Base-by-base conservation (phyloP, 2,329 filamentous ascomycete genomes). In the Setomelanomma holmii region DNA sequence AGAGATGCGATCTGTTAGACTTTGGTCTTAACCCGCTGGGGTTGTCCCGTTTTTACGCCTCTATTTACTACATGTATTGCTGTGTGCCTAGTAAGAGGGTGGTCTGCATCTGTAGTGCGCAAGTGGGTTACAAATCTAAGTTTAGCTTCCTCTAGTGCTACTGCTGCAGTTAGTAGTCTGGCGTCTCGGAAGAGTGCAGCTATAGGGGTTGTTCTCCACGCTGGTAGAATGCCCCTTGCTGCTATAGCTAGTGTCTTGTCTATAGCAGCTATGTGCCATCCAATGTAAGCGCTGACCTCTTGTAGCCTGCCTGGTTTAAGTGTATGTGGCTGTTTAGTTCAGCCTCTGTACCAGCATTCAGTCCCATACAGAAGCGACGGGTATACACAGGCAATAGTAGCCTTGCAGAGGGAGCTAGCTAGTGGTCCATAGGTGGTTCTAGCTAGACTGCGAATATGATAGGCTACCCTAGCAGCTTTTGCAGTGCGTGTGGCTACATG, bases 401-500 rank as follows among this genome's bases (percentile, higher is more conserved):
- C 24, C 12, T 30, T 30, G 24, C 24, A 12, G 12, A 30, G 40
- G 24, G 24, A 6, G 6, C 6, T 7, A 12, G 24, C 24, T 30
- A 30, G 24, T 6, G 24, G 24, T 6, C 24, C 12, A 30, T 30
- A 30, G 24, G 12, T 12, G 6, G 12, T 30, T 7, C 12, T 30
- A 12, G 24, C 24, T 7, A 30, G 24, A 12, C 24, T 30, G 24
- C 24, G 24, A 12, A 30, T 30, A 12, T 30, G 12, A 43, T 43
- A 16, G 40, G 40, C 40, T 11, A 43, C 40, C 19, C 19, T 34
- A n/a, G 11, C 6, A n/a, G 40, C 40, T 43, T 11, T 34, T 14
- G 40, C 40, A 17, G 40, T n/a, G n/a, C 40, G n/a, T n/a, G 40
- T 43, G n/a, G n/a, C 17, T 17, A 43, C 24, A 11, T 43, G 24